phyloP scores from a whole-genome alignment of 305 asterid species.

The Solanum aculeatissimum region DNA sequence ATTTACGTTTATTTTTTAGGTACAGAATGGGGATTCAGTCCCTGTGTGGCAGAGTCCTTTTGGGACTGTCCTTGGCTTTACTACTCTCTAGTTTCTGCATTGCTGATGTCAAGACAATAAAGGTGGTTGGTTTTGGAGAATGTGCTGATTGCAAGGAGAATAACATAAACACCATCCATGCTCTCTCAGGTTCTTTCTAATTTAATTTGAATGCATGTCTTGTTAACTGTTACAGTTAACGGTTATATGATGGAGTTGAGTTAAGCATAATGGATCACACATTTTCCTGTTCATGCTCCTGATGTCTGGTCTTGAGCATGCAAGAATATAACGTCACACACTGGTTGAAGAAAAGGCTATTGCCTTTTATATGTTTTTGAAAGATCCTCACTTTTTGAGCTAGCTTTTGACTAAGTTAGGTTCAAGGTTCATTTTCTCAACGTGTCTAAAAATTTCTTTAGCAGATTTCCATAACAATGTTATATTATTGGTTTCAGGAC shows the following conservation, averaged over 20 bases:
- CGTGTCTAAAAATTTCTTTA: neutral
- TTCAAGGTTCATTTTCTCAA: neutral
- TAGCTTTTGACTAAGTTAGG: neutral
- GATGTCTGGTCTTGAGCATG: neutral
- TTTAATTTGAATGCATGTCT: neutral
- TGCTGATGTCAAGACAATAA: slow-evolving; percentile 34
- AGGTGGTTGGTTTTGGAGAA: slow-evolving; percentile 56
- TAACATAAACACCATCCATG: slow-evolving; percentile 19
- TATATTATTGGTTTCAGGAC: slow-evolving; percentile 24
- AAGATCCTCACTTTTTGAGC: neutral
- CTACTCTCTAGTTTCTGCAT: slow-evolving; percentile 29
- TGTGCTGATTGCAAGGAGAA: slow-evolving; percentile 38
- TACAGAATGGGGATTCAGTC: slow-evolving; percentile 42
- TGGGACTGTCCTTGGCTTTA: slow-evolving; percentile 28
- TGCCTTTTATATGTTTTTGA: neutral
- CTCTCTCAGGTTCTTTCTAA: slow-evolving; percentile 19
- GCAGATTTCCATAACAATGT: neutral
- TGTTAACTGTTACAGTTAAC: neutral
- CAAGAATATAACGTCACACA: neutral
- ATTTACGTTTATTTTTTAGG: neutral
- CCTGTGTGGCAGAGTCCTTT: slow-evolving; percentile 17
- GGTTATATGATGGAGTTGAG: neutral
- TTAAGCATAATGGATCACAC: neutral
- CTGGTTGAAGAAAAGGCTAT: neutral
- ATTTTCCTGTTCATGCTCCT: neutral